Evolutionary conservation across 129 eudicot genomes (phyloP), one percentile per base, ranked within the genome.

Genomic region (Silybum marianum): DNA sequence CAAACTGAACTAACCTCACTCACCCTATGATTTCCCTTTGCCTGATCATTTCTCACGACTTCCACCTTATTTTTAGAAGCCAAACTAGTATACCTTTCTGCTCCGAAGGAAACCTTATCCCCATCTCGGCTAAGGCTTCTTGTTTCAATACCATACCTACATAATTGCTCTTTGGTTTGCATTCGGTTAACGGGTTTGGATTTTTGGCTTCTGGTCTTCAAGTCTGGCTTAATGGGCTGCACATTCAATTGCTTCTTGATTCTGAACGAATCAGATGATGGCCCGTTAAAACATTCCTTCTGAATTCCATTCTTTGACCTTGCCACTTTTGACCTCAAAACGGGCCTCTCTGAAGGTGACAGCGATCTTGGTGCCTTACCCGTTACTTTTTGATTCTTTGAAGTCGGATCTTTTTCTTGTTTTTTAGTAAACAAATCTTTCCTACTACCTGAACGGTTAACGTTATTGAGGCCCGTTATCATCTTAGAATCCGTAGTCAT

Each of bases 51-150:
- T 89, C 89, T 82, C 78, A 82, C 78, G 75, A 79, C 81, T 83
- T 89, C 87, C 34, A 71, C 71, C 76, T 82, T 89, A 42, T 70
- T 68, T 74, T 85, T 84, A 48, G 98, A 86, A 34, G 66, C 90
- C 75, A 76, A 48, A 81, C 91, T 89, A 58, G 65, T 84, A 78
- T 85, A 78, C 87, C 81, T 83, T 80, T 79, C 92, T 80, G 92
- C 88, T 78, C 66, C 85, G 67, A 77, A 63, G 78, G 98, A 89
- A 83, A 83, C 85, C 80, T 89, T 67, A 78, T 87, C 88, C 70
- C 82, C 78, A 25, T 80, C 85, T 71, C 73, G 83, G 58, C 87
- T 80, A n/a, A 48, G 67, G 79, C 48, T 73, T 78, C 84, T 79
- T 60, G 88, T 72, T 58, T 82, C 85, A 46, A 75, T 68, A 69